Evolutionary conservation across 345 rosid genomes (phyloP), one percentile per base, ranked within the genome.

Genomic region (Moricandia moricandioides): DNA sequence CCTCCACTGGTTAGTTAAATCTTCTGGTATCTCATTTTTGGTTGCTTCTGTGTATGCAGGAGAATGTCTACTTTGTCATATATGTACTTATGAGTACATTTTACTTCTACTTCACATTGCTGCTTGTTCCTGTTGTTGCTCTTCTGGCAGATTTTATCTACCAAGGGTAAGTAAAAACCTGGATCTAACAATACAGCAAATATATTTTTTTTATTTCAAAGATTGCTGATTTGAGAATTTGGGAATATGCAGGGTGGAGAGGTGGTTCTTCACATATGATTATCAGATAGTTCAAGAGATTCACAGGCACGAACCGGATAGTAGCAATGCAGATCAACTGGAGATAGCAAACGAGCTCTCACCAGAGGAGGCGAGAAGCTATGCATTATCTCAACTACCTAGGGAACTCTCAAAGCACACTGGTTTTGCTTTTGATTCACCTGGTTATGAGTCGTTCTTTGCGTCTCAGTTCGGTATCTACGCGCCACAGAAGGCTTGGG

Each of bases 401-500:
- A 82, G 92, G 27, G 97, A 90, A 72, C 39, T 87, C 83, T 95
- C 99, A 9, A 91, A 76, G 79, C 96, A 93, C 80, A 90, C 90
- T 8, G 97, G 97, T 29, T 95, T 92, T 56, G 97, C 99, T 5
- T 95, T 95, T 2, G 99, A 92, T 72, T 95, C 99, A 3, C 97
- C 97, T 13, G 99, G 94, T 9, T 95, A 90, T 9, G 99, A 95
- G 78, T 92, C 98, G 27, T 95, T 95, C 81, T 95, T 92, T 5
- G 99, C 99, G 2, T 72, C 96, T 11, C 96, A 95, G 76, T 67
- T 84, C 1, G 99, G 99, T 49, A 65, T 90, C 3, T 77, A 78
- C 72, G 94, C 92, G 39, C 98, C 98, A 1, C 97, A 90, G 31
- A 95, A 90, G 84, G 89, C 97, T 13, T 92, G 99, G 97, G 99